Conservation (phyloP, 176 grass and related monocot species). For the Aegilops tauschii region DNA sequence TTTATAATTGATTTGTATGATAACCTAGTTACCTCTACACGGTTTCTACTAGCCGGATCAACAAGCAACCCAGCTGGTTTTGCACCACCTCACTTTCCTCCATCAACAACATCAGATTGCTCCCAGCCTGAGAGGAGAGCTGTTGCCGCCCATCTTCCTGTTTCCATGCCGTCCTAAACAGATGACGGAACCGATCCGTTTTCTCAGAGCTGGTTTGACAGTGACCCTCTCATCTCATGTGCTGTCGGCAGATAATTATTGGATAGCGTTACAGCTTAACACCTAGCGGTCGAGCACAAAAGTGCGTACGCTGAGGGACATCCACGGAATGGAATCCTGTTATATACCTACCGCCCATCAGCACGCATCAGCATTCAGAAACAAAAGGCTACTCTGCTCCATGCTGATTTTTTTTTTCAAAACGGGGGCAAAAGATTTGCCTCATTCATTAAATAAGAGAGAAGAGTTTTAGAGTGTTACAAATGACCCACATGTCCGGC, state of each 20-base stretch:
- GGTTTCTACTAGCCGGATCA: not conserved
- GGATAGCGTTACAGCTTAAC: not conserved
- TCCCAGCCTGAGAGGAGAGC: too few species aligned
- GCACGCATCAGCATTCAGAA: not conserved
- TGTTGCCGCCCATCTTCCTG: too few species aligned
- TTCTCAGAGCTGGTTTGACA: not conserved
- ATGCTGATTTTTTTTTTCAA: too few species aligned
- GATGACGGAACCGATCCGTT: constrained; percentile 16
- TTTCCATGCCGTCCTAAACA: not conserved
- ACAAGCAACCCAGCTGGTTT: not conserved
- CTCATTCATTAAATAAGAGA: too few species aligned
- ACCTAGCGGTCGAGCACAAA: not conserved
- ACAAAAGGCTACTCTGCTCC: not conserved
- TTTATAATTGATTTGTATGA: not conserved
- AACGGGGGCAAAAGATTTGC: too few species aligned
- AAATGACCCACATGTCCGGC: too few species aligned
- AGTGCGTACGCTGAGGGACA: not conserved
- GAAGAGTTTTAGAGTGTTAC: too few species aligned
- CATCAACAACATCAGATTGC: too few species aligned
- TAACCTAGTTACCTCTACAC: not conserved
- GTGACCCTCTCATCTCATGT: not conserved
- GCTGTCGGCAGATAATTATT: not conserved
- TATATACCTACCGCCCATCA: not conserved
- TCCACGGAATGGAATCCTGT: not conserved
- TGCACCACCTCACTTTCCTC: too few species aligned